Evolutionary conservation across 805 yeast genomes (phyloP).

Genomic region (Jamesozyma lodderae): DNA sequence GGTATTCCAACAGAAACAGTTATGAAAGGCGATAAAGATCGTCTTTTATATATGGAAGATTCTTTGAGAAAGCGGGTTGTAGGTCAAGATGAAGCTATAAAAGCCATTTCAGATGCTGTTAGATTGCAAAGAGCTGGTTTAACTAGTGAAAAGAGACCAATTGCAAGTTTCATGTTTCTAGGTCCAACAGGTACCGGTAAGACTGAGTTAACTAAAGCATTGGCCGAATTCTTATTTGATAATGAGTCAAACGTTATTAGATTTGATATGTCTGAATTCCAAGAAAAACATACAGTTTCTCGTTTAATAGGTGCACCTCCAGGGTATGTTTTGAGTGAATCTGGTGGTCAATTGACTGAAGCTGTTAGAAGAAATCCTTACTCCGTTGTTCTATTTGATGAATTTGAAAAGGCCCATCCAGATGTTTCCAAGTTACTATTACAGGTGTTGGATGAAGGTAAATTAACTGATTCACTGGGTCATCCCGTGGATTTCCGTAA

Average conservation of each 20-base stretch:
- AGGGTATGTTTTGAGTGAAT: conserved; percentile 91
- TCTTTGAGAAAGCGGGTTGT: conserved; percentile 69
- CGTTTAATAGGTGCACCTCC: conserved; percentile 97
- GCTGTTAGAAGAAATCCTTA: conserved; percentile 94
- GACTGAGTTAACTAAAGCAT: conserved; percentile 86
- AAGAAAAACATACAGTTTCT: conserved; percentile 85
- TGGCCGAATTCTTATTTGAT: conserved; percentile 87
- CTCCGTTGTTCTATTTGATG: conserved; percentile 87
- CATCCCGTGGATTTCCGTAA: conserved; percentile 89
- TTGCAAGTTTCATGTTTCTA: conserved; percentile 90
- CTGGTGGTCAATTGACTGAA: conserved; percentile 91
- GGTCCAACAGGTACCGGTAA: conserved; percentile 99
- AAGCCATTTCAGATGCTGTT: conserved; percentile 86
- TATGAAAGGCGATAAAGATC: conserved; percentile 90
- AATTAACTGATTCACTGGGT: conserved; percentile 90
- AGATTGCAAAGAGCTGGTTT: conserved; percentile 94
- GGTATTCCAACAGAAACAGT: conserved; percentile 90
- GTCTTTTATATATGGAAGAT: conserved; percentile 78
- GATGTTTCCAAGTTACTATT: conserved; percentile 85
- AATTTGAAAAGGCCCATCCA: conserved; percentile 93
- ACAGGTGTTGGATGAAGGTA: conserved; percentile 93
- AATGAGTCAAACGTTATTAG: conserved; percentile 80
- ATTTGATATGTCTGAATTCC: conserved; percentile 97
- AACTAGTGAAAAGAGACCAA: conserved; percentile 89
- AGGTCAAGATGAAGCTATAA: conserved; percentile 93